Base-by-base conservation (phyloP, 139 green algal species). In the Raphidocelis subcapitata region DNA sequence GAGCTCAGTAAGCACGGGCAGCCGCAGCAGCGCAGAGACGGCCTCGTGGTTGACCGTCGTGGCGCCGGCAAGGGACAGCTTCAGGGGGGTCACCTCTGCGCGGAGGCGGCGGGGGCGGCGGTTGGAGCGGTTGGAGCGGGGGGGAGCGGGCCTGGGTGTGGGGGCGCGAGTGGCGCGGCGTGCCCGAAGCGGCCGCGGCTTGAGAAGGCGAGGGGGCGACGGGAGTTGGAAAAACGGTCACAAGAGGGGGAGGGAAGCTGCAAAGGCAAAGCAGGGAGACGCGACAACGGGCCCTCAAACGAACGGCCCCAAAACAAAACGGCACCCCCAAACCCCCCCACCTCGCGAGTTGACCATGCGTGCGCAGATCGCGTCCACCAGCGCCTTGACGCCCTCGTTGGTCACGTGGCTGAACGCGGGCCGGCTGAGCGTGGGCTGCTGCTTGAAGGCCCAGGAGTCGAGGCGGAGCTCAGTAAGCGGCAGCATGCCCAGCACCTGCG, bases 1-100 rank as follows among this genome's bases (percentile, higher is more conserved):
- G 28, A 93, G 76, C 71, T 85, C 82, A 8, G 83, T 89, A 2
- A 93, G 78, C 41, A 93, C 80, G 3, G 88, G 88, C 76, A 93
- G 81, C 10, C 85, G 83, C 79, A 93, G 82, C 81, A 93, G 79
- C n/a, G 88, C 82, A 16, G 69, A 81, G 23, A 91, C 88, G 0
- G 86, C 86, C 49, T 93, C 88, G 33, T 93, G 88, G 23, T 83
- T 88, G 29, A 93, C 81, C 0, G 80, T 77, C 0, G 85, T 88
- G 4, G 84, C 88, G 18, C 88, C 88, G 31, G 85, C 89, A 72
- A 93, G 74, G 24, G 82, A 89, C 69, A 93, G 82, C 75, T 89
- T 89, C 52, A 91, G 70, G 3, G 84, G 84, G 63, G 63, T 67
- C 80, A 85, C 70, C 4, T 86, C 76, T 80, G 70, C 61, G 62